Evolutionary conservation across 2,329 filamentous ascomycete genomes (phyloP).

Genomic region (Capronia coronata): DNA sequence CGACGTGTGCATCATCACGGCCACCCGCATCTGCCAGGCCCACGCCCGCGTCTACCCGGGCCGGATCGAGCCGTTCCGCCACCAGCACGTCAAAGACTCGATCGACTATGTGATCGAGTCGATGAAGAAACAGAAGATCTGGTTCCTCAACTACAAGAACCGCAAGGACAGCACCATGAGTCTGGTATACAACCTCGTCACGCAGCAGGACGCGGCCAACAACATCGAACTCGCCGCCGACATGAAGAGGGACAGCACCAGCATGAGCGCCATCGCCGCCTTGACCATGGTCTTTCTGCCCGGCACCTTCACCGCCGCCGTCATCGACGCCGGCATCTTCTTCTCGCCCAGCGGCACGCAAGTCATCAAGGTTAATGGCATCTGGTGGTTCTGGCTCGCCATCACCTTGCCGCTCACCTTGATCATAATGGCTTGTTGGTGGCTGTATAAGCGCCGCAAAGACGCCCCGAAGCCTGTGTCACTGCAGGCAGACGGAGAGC

Average conservation of each 20-base stretch:
- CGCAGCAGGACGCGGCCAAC: slow-evolving; percentile 31
- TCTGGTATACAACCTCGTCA: slow-evolving; percentile 29
- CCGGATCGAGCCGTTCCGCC: neutral
- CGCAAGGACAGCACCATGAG: slow-evolving; percentile 29
- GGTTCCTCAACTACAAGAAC: slow-evolving; percentile 30
- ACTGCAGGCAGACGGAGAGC: neutral
- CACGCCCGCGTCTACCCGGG: slow-evolving; percentile 14
- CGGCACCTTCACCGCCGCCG: slow-evolving; percentile 20
- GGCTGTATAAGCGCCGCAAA: slow-evolving; percentile 12
- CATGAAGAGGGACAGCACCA: slow-evolving; percentile 31
- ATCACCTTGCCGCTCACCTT: slow-evolving; percentile 22
- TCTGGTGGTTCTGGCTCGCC: slow-evolving; percentile 20
- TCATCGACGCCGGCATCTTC: slow-evolving; percentile 12
- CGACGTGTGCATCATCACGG: slow-evolving; percentile 29
- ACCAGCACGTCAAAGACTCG: slow-evolving; percentile 19
- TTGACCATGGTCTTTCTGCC: slow-evolving; percentile 33
- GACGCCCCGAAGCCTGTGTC: neutral
- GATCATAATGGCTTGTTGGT: slow-evolving; percentile 19
- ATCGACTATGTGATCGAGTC: slow-evolving; percentile 28
- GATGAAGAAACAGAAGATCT: slow-evolving; percentile 31
- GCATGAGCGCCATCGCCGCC: slow-evolving; percentile 32
- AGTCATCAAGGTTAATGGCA: neutral
- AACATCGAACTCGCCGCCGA: slow-evolving; percentile 30
- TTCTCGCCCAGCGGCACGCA: neutral
- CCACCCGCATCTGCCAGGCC: slow-evolving; percentile 25